Evolutionary conservation across 345 rosid species (phyloP).

Genomic region (Lepidium didymum): DNA sequence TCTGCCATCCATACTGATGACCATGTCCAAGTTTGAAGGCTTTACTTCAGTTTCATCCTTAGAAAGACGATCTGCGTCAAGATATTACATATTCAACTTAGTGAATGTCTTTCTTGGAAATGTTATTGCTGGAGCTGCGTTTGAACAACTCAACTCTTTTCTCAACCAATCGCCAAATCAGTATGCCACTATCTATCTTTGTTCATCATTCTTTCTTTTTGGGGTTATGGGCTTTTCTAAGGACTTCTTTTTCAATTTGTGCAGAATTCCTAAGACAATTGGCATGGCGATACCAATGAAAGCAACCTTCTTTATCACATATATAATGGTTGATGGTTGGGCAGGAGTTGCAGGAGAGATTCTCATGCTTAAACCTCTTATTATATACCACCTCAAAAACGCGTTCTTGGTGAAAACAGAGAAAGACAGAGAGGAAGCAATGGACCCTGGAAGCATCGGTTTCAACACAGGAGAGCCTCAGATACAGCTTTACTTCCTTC

Average conservation of each 20-base stretch:
- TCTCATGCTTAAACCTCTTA: constrained; percentile 73
- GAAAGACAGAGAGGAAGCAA: constrained; percentile 87
- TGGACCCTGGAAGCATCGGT: constrained; percentile 89
- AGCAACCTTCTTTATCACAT: constrained; percentile 95
- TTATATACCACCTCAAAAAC: constrained; percentile 81
- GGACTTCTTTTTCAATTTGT: not conserved
- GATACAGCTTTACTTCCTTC: constrained; percentile 81
- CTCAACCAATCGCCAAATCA: constrained; percentile 53
- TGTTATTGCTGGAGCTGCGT: constrained; percentile 66
- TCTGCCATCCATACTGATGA: constrained; percentile 87
- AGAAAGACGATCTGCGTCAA: constrained; percentile 86
- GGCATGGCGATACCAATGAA: constrained; percentile 82
- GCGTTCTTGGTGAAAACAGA: constrained; percentile 89
- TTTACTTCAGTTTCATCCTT: constrained; percentile 61
- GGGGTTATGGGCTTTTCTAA: not conserved
- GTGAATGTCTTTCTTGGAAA: constrained; percentile 80
- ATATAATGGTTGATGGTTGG: constrained; percentile 99
- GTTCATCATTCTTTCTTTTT: not conserved
- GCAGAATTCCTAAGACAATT: constrained; percentile 76
- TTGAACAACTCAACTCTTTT: constrained; percentile 68
- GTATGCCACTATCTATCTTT: constrained; percentile 36
- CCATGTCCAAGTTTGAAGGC: constrained; percentile 96
- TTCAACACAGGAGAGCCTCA: constrained; percentile 89
- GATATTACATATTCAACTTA: constrained; percentile 72
- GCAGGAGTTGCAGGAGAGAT: constrained; percentile 93